Conservation (phyloP, 1,284 basidiomycete genomes). For the Taiwanofungus camphoratus region DNA sequence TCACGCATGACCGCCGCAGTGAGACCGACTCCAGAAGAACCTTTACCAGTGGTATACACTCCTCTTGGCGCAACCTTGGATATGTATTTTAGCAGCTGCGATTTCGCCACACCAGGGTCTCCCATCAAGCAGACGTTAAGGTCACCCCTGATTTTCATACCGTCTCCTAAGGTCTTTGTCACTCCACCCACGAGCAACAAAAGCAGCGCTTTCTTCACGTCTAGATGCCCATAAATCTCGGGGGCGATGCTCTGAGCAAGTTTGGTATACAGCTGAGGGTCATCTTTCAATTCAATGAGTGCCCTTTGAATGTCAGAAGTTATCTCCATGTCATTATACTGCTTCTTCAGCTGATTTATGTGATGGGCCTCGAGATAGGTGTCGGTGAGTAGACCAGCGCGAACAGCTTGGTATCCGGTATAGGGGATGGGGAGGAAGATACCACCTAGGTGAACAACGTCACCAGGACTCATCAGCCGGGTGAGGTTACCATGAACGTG, state of each 20-base stretch:
- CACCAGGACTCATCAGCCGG: conserved; percentile 91
- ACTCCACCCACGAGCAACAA: conserved; percentile 94
- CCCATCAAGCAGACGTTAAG: conserved; percentile 99
- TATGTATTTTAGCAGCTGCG: conserved; percentile 97
- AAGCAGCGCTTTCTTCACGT: conserved; percentile 97
- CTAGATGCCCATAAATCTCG: conserved; percentile 97
- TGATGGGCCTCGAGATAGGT: conserved; percentile 94
- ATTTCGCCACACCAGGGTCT: conserved; percentile 99
- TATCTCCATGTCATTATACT: conserved; percentile 91
- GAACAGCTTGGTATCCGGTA: conserved; percentile 83
- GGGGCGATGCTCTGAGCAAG: conserved; percentile 90
- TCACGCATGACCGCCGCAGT: conserved; percentile 99
- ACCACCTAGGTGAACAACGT: conserved; percentile 89
- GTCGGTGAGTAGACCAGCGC: conserved; percentile 94
- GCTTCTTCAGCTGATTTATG: conserved; percentile 94
- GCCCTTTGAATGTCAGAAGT: conserved; percentile 79
- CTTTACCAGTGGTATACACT: conserved; percentile 97
- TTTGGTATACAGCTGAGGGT: conserved; percentile 80
- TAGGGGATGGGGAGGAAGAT: conserved; percentile 89
- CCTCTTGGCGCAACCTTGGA: conserved; percentile 97
- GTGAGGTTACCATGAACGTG: conserved; percentile 91
- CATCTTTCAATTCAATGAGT: conserved; percentile 68
- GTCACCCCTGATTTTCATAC: conserved; percentile 98
- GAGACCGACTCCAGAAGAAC: conserved; percentile 96
- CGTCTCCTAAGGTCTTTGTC: conserved; percentile 91